Base-by-base conservation (phyloP, 2,329 filamentous ascomycete species). In the Stemphylium vesicarium region DNA sequence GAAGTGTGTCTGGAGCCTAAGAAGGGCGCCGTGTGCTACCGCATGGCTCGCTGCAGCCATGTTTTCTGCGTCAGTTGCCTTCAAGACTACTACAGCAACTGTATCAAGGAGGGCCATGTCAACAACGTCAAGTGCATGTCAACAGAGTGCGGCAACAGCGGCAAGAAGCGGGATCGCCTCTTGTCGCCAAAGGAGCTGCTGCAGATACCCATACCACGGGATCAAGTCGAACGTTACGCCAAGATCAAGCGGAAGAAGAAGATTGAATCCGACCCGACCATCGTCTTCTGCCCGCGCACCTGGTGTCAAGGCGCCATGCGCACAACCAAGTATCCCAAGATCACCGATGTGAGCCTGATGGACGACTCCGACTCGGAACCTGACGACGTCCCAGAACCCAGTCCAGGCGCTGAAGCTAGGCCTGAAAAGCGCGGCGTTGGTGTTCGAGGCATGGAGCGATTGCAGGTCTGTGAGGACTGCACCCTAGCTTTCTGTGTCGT, bases 51-150 rank as follows among this genome's bases (percentile, higher is more conserved):
- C 54, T 99, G 95, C 74, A 87, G 86, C 0, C 94, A 99, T 72
- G 92, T 98, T 33, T 99, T 98, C 71, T 99, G 95, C 74, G 79
- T 88, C 15, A 76, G 85, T n/a, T 99, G 95, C 69, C 80, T 99
- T 2, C 88, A 91, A 59, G 91, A 94, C 65, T 97, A 94, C 65
- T 98, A 96, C 81, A 91, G 89, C 64, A 88, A 87, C 60, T 92
- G 91, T 62, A 97, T 99, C 66, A 86, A 81, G 0, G 91, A 96
- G 69, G 95, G 95, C 1, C 88, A 96, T 66, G 80, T 99, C 15
- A 82, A 86, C 43, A 85, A 85, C 7, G 88, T 99, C 26, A 88
- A 88, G 59, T 99, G 95, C 69, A 81, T 96, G 26, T 84, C 88
- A 11, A 91, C 92, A 0, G 85, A 85, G 53, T 99, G 95, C 68